A percentile compares a stretch with the other conserved stretches of the same genome.
phyloP scores from a whole-genome alignment of 2,329 filamentous ascomycete species.

The Graphium sp. region DNA sequence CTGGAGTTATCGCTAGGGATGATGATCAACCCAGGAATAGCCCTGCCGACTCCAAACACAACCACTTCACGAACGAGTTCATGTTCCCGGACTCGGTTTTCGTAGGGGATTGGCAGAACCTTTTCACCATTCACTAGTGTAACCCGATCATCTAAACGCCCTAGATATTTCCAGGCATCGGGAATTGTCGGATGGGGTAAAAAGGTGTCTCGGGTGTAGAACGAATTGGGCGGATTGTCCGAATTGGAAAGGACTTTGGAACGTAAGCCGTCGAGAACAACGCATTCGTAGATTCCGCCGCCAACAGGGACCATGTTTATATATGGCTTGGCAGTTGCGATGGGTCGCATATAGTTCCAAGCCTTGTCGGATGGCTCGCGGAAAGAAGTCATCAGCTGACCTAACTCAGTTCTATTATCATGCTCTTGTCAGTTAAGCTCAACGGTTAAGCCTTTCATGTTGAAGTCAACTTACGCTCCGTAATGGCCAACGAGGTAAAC shows the following conservation, averaged over 20 bases:
- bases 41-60: conserved; percentile 36
- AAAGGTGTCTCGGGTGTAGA: conserved; percentile 25
- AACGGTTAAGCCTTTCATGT: background rate
- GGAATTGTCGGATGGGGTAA: conserved; percentile 20
- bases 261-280: conserved; percentile 16
- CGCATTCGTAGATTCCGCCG: conserved; percentile 15
- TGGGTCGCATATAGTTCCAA: conserved; percentile 36
- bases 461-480: conserved; percentile 21
- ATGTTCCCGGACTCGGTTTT: conserved; percentile 34
- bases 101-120: conserved; percentile 25
- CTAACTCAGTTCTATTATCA: conserved; percentile 30
- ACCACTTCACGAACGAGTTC: conserved; percentile 35
- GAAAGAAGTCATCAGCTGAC: conserved; percentile 37
- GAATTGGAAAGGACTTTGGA: conserved; percentile 17
- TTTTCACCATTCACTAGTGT: conserved; percentile 30
- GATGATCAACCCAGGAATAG: conserved; percentile 34
- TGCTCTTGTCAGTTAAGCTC: conserved; percentile 9
- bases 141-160: conserved; percentile 25
- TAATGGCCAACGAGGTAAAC: conserved; percentile 33
- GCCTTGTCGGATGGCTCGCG: conserved; percentile 28
- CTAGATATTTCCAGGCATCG: conserved; percentile 25
- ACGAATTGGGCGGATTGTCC: conserved; percentile 24
- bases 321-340: conserved; percentile 19
- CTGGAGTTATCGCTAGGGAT: conserved; percentile 27
- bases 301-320: conserved; percentile 17